Evolutionary conservation across 1,284 basidiomycete genomes (phyloP).

Genomic region (Wallemia mellicola): DNA sequence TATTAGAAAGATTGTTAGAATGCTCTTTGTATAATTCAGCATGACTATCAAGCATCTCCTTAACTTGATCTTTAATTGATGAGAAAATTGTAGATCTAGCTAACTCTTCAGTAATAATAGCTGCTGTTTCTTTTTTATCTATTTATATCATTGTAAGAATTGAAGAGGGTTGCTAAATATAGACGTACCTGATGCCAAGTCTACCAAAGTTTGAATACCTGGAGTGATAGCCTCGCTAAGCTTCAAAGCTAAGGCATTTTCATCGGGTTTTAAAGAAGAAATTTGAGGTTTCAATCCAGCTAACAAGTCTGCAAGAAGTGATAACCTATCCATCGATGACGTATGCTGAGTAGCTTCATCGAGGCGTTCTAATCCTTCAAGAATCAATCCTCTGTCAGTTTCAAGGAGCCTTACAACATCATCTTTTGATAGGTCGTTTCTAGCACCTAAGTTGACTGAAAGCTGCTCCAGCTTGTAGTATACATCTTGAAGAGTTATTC

Average conservation of each 20-base stretch:
- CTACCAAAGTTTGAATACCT: not conserved
- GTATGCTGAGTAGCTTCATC: not conserved
- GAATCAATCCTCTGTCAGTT: not conserved
- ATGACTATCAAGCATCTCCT: not conserved
- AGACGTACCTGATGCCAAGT: not conserved
- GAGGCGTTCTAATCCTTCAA: not conserved
- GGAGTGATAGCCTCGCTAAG: not conserved
- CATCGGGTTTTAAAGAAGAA: not conserved
- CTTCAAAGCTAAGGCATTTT: not conserved
- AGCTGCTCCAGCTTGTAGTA: not conserved
- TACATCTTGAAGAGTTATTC: not conserved
- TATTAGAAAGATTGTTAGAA: not conserved
- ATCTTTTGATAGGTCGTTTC: not conserved
- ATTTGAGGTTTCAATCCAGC: not conserved
- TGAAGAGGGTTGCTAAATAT: too few relatives aligned
- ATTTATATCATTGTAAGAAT: too few relatives aligned
- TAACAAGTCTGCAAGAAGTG: not conserved
- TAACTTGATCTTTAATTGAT: not conserved
- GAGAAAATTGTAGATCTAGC: not conserved
- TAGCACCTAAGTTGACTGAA: not conserved
- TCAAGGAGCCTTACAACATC: not conserved
- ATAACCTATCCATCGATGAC: not conserved
- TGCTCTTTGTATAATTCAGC: not conserved
- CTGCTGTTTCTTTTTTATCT: constrained; percentile 1
- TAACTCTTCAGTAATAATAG: not conserved